Conservation (phyloP, 2,329 filamentous ascomycete genomes). For the Phaeosphaeria sp. region DNA sequence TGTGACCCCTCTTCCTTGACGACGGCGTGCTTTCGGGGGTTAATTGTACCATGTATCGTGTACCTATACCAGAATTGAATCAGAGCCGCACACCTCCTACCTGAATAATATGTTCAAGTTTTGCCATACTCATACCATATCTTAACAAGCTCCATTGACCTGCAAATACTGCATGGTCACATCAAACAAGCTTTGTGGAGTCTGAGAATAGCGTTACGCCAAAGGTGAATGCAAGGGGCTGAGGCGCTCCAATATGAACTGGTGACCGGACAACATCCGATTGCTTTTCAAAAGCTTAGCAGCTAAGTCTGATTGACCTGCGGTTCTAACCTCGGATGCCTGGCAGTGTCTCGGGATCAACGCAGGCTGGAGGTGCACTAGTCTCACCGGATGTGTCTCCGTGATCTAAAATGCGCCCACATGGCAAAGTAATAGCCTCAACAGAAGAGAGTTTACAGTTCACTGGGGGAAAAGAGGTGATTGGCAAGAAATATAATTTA, state of each 20-base stretch:
- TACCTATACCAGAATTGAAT: not conserved
- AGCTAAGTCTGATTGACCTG: not conserved
- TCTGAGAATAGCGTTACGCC: not conserved
- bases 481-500: not conserved
- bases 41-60: not conserved
- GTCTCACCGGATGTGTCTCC: not conserved
- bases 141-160: conserved; percentile 2
- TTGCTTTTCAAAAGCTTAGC: not conserved
- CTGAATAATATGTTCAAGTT: not conserved
- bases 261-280: not conserved
- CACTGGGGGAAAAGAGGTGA: not conserved
- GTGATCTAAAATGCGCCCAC: not conserved
- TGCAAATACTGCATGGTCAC: not conserved
- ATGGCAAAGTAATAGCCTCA: not conserved
- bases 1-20: no score
- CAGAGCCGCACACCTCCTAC: not conserved
- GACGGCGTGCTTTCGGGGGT: not conserved
- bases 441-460: not conserved
- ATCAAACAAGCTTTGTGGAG: not conserved
- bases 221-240: not conserved
- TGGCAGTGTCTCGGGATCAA: not conserved
- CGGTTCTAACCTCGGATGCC: not conserved
- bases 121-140: not conserved
- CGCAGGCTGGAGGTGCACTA: not conserved
- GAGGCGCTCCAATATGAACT: not conserved